phyloP scores from a whole-genome alignment of 139 green algal genomes.

The Picochlorum costavermella region DNA sequence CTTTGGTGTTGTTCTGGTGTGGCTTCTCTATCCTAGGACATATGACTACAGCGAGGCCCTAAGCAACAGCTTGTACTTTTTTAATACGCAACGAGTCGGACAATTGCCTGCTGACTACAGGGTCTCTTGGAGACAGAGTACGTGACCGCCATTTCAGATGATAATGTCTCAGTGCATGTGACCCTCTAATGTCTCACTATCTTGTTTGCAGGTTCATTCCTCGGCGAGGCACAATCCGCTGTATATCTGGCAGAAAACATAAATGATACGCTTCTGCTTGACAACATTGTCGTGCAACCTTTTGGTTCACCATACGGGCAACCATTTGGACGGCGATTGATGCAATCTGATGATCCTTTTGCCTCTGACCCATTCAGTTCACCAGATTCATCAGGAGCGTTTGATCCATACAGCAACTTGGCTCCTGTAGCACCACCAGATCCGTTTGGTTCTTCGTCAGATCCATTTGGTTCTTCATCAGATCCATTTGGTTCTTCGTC shows the following conservation, averaged over 20 bases:
- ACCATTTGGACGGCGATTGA: too few species aligned
- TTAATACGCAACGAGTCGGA: constrained; percentile 40
- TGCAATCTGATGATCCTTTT: too few species aligned
- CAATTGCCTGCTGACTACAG: constrained; percentile 27
- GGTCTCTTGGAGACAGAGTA: constrained; percentile 38
- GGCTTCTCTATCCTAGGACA: constrained; percentile 40
- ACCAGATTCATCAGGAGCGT: too few species aligned
- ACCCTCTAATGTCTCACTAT: neutral
- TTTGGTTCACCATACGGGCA: neutral
- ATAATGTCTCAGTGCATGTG: constrained; percentile 7
- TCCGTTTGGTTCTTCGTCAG: neutral
- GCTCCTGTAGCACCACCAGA: neutral
- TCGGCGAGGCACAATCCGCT: neutral
- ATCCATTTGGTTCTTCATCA: neutral
- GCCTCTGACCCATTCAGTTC: too few species aligned
- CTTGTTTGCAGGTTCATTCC: constrained; percentile 9
- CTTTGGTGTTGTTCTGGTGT: constrained; percentile 36
- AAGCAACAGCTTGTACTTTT: constrained; percentile 26
- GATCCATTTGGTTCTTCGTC: too few species aligned
- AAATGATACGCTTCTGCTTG: constrained; percentile 9
- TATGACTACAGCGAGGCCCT: constrained; percentile 35
- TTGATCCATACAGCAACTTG: too few species aligned
- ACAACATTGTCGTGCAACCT: neutral
- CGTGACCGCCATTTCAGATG: constrained; percentile 2
- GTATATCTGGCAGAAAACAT: constrained; percentile 16